Conservation (phyloP, 2,329 filamentous ascomycete species). For the Blumeria graminis region DNA sequence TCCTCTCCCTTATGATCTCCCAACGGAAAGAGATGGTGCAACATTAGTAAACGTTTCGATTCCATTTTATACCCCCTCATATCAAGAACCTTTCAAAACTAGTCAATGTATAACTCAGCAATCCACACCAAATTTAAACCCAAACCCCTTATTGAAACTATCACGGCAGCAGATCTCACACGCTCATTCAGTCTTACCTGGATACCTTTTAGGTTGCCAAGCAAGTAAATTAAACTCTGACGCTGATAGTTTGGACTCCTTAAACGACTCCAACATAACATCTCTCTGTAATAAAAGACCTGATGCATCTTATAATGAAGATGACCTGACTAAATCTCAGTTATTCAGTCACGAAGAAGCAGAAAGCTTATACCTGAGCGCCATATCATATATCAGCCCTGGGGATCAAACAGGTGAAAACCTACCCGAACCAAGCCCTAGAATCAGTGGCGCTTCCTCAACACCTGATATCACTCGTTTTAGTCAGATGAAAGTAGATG, state of each 20-base stretch:
- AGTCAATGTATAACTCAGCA: no score
- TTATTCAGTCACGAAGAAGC: conserved; percentile 60
- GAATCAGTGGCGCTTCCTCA: background rate
- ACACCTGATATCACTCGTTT: no score
- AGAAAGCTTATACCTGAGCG: conserved; percentile 71
- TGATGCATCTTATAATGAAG: conserved; percentile 7
- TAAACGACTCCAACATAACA: no score
- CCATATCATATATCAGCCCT: conserved; percentile 25
- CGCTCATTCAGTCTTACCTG: conserved; percentile 10
- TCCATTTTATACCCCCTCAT: no score
- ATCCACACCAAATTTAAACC: conserved; percentile 9
- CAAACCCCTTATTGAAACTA: conserved; percentile 8
- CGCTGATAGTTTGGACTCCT: no score
- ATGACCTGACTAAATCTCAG: conserved; percentile 38
- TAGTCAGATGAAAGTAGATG: no score
- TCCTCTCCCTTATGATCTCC: no score
- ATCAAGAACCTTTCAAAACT: no score
- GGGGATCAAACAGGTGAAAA: background rate
- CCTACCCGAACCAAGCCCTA: background rate
- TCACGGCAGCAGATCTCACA: conserved; percentile 12
- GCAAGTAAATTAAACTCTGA: no score
- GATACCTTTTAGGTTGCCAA: background rate
- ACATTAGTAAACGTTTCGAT: no score
- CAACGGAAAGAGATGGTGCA: no score
- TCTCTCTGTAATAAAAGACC: no score